Conservation (phyloP, 1,284 basidiomycete species). For the Rhizoctonia solani region DNA sequence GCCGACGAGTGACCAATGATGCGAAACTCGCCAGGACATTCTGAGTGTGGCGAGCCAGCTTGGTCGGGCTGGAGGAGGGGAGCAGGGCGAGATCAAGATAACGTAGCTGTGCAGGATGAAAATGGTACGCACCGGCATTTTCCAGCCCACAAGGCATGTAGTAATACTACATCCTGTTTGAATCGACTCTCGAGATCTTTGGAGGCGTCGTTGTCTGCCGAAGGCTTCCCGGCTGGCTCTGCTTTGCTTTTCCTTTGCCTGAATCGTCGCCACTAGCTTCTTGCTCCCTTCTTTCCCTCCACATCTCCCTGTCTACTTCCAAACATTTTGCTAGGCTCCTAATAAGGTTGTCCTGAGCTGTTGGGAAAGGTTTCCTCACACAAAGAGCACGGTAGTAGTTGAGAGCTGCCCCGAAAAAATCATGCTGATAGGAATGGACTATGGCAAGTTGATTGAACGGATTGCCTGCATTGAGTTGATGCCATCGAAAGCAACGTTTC, state of each 20-base stretch:
- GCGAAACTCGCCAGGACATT: slow-evolving; percentile 58
- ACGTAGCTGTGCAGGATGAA: background rate
- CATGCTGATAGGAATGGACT: slow-evolving; percentile 80
- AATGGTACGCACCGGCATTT: slow-evolving; percentile 43
- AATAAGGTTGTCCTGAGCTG: slow-evolving; percentile 83
- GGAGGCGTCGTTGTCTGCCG: background rate
- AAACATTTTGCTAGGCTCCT: slow-evolving; percentile 69
- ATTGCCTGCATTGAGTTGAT: slow-evolving; percentile 60
- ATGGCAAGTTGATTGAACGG: slow-evolving; percentile 96
- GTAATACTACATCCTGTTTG: slow-evolving; percentile 69
- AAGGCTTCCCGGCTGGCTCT: background rate
- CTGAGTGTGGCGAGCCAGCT: slow-evolving; percentile 55
- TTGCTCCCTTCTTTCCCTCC: slow-evolving; percentile 47
- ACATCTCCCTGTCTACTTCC: slow-evolving; percentile 55
- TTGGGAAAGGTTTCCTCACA: slow-evolving; percentile 82
- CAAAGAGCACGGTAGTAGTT: slow-evolving; percentile 94
- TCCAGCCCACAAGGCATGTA: slow-evolving; percentile 72
- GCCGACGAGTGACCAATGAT: slow-evolving; percentile 60
- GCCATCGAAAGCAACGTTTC: too few relatives aligned
- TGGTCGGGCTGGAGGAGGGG: slow-evolving; percentile 44
- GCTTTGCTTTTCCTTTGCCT: background rate
- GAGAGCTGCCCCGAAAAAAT: slow-evolving; percentile 78
- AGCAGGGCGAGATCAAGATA: background rate
- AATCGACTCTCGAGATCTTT: slow-evolving; percentile 47
- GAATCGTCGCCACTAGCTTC: slow-evolving; percentile 41